phyloP scores from a whole-genome alignment of 2,329 filamentous ascomycete species.

The Aspergillus calidoustus region DNA sequence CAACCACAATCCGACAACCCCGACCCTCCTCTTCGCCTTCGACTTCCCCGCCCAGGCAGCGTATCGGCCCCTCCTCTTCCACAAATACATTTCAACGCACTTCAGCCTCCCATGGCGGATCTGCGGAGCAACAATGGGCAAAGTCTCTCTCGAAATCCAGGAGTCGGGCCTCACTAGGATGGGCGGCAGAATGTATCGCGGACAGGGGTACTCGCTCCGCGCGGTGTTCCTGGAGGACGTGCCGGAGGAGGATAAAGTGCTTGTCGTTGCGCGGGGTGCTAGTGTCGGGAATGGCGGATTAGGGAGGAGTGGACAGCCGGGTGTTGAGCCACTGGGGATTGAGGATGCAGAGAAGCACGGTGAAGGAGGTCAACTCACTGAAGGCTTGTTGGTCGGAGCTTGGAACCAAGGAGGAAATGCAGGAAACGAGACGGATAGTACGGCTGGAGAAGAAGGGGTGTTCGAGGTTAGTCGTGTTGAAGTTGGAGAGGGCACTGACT shows the following conservation, averaged over 20 bases:
- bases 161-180: conserved; percentile 1
- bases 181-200: conserved; percentile 7
- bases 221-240: conserved; percentile 9
- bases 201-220: conserved; percentile 4
- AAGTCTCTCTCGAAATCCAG: conserved; percentile 1
- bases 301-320: not conserved
- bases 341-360: not conserved
- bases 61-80: conserved; percentile 9
- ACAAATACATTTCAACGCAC: conserved; percentile 8
- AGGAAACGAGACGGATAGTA: not conserved
- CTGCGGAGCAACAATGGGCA: conserved; percentile 9
- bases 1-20: not conserved
- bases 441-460: not conserved
- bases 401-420: not conserved
- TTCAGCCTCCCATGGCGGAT: conserved; percentile 16
- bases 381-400: no score
- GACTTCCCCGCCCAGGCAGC: conserved; percentile 17
- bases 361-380: not conserved
- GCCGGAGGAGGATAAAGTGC: conserved; percentile 16
- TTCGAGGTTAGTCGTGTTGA: conserved; percentile 7
- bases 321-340: not conserved
- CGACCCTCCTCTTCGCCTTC: conserved; percentile 20
- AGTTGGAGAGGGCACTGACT: not conserved
- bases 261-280: conserved; percentile 10
- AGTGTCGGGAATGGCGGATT: conserved; percentile 4